Conservation (phyloP, 2,329 filamentous ascomycete genomes). For the Neonectria sp. region DNA sequence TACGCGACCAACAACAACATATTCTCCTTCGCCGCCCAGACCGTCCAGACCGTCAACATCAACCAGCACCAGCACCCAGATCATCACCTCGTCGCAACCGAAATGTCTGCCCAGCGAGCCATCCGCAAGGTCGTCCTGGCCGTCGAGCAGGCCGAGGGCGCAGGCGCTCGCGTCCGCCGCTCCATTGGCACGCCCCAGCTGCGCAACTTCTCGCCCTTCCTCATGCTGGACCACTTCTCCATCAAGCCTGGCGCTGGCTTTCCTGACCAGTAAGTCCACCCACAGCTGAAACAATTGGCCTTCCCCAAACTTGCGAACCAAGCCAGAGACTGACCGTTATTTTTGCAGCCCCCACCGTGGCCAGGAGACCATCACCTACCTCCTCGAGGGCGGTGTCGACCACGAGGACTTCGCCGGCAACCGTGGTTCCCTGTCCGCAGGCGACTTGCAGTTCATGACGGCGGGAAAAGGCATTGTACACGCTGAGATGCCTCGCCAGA, state of each 20-base stretch:
- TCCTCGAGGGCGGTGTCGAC: conserved; percentile 88
- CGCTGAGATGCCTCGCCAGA: conserved; percentile 92
- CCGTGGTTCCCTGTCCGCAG: conserved; percentile 84
- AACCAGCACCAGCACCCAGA: conserved; percentile 31
- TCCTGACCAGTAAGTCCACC: conserved; percentile 77
- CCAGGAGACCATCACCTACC: conserved; percentile 91
- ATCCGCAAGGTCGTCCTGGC: conserved; percentile 90
- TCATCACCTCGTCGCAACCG: conserved; percentile 54
- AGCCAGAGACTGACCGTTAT: conserved; percentile 7
- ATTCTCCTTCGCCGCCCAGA: conserved; percentile 9
- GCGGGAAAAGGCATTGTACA: conserved; percentile 93
- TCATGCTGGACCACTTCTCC: conserved; percentile 96
- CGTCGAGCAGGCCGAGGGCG: conserved; percentile 88
- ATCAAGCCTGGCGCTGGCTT: conserved; percentile 88
- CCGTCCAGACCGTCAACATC: conserved; percentile 11
- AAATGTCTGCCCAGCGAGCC: conserved; percentile 79
- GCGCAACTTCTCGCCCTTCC: conserved; percentile 90
- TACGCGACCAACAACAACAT: conserved; percentile 17
- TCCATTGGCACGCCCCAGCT: conserved; percentile 89
- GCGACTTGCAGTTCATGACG: conserved; percentile 99
- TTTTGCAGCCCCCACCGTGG: conserved; percentile 73
- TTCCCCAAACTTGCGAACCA: not conserved
- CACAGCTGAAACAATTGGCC: not conserved
- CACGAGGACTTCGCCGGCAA: conserved; percentile 95
- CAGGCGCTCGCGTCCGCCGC: conserved; percentile 87